phyloP scores from a whole-genome alignment of 495 filamentous ascomycete genomes.

The Lophiotrema nucula region DNA sequence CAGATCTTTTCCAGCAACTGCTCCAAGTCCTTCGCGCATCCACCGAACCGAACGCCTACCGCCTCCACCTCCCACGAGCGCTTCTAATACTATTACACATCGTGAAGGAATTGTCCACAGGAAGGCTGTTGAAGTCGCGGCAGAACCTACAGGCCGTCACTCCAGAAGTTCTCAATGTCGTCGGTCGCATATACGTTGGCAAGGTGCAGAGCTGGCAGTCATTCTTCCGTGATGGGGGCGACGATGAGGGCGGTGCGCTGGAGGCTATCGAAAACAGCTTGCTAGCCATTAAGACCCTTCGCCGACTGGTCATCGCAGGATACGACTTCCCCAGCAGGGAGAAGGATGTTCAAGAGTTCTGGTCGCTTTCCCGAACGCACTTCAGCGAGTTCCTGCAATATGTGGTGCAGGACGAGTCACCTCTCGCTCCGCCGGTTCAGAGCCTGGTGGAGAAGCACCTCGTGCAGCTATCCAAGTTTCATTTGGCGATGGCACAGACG shows the following conservation, averaged over 20 bases:
- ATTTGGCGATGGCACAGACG: slow-evolving; percentile 72
- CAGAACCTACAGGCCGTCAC: slow-evolving; percentile 69
- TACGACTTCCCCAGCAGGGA: slow-evolving; percentile 82
- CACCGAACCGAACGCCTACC: slow-evolving; percentile 46
- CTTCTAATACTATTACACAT: slow-evolving; percentile 78
- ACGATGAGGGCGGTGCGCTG: slow-evolving; percentile 58
- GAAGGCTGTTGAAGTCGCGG: slow-evolving; percentile 66
- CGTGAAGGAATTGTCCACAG: slow-evolving; percentile 85
- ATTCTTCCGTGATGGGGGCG: slow-evolving; percentile 54
- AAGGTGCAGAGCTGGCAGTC: slow-evolving; percentile 69
- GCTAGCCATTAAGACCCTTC: slow-evolving; percentile 71
- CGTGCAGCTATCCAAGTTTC: slow-evolving; percentile 85
- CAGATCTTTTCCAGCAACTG: slow-evolving; percentile 23
- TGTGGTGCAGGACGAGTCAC: slow-evolving; percentile 49
- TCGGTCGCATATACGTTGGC: slow-evolving; percentile 73
- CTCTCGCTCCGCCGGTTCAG: slow-evolving; percentile 45
- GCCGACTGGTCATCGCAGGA: slow-evolving; percentile 75
- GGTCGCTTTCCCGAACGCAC: slow-evolving; percentile 68
- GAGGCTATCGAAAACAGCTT: slow-evolving; percentile 71
- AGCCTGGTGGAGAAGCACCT: slow-evolving; percentile 76
- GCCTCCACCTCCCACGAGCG: slow-evolving; percentile 63
- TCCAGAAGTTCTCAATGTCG: slow-evolving; percentile 73
- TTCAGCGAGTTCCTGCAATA: slow-evolving; percentile 66
- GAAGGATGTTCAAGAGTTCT: slow-evolving; percentile 70
- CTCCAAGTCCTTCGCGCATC: slow-evolving; percentile 55